Conservation (phyloP, 2,329 filamentous ascomycete genomes). For the Diplodia corticola region DNA sequence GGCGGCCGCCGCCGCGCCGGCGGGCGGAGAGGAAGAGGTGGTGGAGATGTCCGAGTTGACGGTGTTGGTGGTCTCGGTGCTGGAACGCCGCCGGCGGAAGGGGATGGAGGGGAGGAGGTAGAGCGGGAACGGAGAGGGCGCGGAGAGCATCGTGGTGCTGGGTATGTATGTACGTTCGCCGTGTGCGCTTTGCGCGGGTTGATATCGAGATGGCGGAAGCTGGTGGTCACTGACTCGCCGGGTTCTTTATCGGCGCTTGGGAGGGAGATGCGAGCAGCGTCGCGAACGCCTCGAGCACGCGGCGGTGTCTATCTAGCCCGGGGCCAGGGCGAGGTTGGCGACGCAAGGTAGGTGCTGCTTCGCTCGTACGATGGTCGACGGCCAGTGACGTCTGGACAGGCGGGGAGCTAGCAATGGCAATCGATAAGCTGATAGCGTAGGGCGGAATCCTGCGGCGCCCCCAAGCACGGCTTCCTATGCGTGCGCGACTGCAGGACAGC, state of each 20-base stretch:
- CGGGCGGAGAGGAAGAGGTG: conserved; percentile 28
- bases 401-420: conserved; percentile 11
- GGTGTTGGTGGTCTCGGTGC: conserved; percentile 40
- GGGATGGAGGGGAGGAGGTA: conserved; percentile 40
- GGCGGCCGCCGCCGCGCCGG: conserved; percentile 30
- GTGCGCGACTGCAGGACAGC: background rate
- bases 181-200: background rate
- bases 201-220: background rate
- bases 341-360: background rate
- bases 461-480: background rate
- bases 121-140: conserved; percentile 35
- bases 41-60: conserved; percentile 30
- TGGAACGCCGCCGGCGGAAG: conserved; percentile 44
- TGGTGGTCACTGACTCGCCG: conserved; percentile 11
- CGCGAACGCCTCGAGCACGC: background rate
- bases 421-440: conserved; percentile 15
- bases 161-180: background rate
- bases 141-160: conserved; percentile 13
- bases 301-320: background rate
- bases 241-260: background rate
- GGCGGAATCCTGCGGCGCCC: conserved; percentile 15
- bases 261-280: background rate
- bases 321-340: background rate
- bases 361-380: background rate
- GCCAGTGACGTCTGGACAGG: background rate